Evolutionary conservation across 768 basidiomycete species (phyloP), one percentile per base, ranked within the genome.

Genomic region (Tricholoma sp.): DNA sequence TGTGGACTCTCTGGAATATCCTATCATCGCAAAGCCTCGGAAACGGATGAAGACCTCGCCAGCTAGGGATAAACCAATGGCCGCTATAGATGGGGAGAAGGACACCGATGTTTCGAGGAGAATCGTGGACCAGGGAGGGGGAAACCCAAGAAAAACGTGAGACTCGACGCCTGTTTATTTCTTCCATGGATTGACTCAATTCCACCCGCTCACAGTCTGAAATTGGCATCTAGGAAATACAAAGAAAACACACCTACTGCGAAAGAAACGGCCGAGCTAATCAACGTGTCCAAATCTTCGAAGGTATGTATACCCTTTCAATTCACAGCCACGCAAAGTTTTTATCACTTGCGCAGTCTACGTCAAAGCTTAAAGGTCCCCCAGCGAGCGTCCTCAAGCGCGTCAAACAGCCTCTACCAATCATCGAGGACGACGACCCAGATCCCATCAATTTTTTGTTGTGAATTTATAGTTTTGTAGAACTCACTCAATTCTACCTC

Each of bases 211-310:
- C 35, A 53, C 52, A 54, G 57, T 49, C 29, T 49, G 10, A 50
- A 39, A 18, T 5, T 50, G 37, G 32, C 52, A 57, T 71, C 69
- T 35, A 69, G 64, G 43, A 70, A 69, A 57, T 60, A 69, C n/a
- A 75, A 76, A 58, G 74, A 76, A 50, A 75, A 75, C 22, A 18
- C 41, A 41, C 49, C 2, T 29, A 8, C 22, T 22, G 27, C 29
- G 12, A 16, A n/a, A 54, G 12, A 41, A 29, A 6, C 53, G 3
- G 22, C 3, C 37, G 16, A 8, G 9, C 37, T 12, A 11, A 24
- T 29, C 11, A 39, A 27, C 43, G 45, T 8, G 16, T 22, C 24
- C 2, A 54, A 27, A 16, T 54, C 37, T 41, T 27, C 27, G 14
- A 49, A 54, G 39, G 52, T 54, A 27, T 43, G 52, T 31, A n/a